These are phyloP conservation scores for Penicillium arizonense DNA, from an alignment of 495 filamentous ascomycete genomes.

Conservation along the genomic window DNA sequence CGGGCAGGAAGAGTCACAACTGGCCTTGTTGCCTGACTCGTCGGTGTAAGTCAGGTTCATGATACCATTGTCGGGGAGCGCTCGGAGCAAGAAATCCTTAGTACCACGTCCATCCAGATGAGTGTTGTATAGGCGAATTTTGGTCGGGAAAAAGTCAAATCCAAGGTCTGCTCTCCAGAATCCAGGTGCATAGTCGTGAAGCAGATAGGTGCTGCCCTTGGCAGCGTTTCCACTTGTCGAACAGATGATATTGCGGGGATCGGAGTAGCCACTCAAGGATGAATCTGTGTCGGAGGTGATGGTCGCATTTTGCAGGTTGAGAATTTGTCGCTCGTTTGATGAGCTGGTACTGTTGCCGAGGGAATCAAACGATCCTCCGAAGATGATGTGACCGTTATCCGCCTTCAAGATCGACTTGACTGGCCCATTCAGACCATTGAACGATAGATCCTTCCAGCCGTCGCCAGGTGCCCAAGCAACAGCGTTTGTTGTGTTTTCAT, in stretches of 20 bases:
- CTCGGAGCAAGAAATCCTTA: constrained; percentile 77
- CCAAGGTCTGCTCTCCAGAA: constrained; percentile 82
- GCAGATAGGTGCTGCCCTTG: constrained; percentile 75
- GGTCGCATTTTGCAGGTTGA: constrained; percentile 78
- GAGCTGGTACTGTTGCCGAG: constrained; percentile 71
- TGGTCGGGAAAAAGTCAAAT: constrained; percentile 81
- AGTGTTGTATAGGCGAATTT: constrained; percentile 87
- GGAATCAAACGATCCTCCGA: constrained; percentile 87
- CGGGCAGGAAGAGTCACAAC: constrained; percentile 77
- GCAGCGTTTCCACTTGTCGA: constrained; percentile 63
- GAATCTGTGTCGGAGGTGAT: constrained; percentile 65
- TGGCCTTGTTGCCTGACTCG: constrained; percentile 57
- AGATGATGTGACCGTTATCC: constrained; percentile 79
- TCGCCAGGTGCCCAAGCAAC: constrained; percentile 71
- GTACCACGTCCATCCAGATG: constrained; percentile 83
- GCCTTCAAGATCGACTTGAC: constrained; percentile 82
- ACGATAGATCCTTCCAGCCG: constrained; percentile 81
- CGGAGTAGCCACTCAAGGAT: constrained; percentile 61
- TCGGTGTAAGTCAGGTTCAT: constrained; percentile 95
- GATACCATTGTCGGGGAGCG: constrained; percentile 82
- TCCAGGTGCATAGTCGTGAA: constrained; percentile 75
- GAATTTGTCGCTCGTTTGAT: constrained; percentile 61
- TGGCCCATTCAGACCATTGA: constrained; percentile 92
- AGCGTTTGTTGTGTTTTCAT: constrained; percentile 80
- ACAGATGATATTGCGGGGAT: constrained; percentile 85